These are phyloP conservation scores for Leishmania tarentolae DNA, from an alignment of 208 protist genomes.

Conservation along the genomic window DNA sequence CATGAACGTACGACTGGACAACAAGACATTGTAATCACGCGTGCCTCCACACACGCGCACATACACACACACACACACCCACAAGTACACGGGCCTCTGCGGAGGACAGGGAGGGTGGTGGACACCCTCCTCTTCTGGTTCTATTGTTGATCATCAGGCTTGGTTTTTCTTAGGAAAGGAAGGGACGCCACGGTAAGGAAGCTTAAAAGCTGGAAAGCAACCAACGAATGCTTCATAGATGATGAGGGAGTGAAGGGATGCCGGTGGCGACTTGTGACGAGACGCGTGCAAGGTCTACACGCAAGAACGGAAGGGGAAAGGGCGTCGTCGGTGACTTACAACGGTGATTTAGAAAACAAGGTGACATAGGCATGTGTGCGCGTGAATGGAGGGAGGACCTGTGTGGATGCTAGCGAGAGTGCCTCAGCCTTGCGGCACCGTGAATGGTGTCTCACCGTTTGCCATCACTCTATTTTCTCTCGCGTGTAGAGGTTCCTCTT, in stretches of 20 bases:
- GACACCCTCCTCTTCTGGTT: neutral
- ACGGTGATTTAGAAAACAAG: no score
- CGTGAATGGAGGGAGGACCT: neutral
- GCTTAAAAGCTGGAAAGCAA: neutral
- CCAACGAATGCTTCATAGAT: neutral
- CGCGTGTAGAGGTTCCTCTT: neutral
- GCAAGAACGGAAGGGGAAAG: neutral
- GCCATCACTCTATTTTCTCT: no score
- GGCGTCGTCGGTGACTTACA: neutral
- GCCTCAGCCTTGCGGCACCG: neutral
- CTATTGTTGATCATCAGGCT: neutral
- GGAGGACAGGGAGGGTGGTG: neutral
- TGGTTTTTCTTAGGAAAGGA: neutral
- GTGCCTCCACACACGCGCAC: neutral
- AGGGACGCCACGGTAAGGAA: neutral
- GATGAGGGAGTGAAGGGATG: neutral
- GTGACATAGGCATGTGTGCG: neutral
- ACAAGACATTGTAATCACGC: constrained; percentile 37
- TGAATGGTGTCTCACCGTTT: neutral
- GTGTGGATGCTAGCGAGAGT: neutral
- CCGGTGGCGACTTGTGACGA: neutral
- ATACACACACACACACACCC: neutral
- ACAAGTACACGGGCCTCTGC: neutral
- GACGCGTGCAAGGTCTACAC: neutral
- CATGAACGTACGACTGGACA: constrained; percentile 84